Evolutionary conservation across 2,329 filamentous ascomycete genomes (phyloP).

Genomic region (Colletotrichum gloeosporioides): DNA sequence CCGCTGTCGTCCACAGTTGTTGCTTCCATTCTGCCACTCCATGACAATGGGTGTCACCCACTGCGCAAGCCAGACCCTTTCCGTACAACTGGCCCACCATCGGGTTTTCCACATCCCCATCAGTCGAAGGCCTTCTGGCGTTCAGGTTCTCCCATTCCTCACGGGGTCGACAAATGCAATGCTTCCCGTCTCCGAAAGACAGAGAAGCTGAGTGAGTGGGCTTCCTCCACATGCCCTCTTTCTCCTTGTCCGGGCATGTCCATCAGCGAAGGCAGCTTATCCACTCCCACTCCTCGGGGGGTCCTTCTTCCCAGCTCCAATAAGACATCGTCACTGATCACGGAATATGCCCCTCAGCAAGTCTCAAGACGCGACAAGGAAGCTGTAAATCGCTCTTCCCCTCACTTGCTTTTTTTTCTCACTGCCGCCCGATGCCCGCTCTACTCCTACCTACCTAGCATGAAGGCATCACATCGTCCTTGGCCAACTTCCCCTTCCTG

Average conservation of each 20-base stretch:
- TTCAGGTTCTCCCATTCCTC: neutral
- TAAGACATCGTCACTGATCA: neutral
- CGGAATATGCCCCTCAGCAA: neutral
- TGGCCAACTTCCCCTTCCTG: neutral
- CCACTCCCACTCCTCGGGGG: neutral
- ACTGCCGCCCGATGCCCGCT: neutral
- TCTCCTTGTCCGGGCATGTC: neutral
- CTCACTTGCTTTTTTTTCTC: neutral
- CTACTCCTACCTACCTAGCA: neutral
- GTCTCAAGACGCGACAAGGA: neutral
- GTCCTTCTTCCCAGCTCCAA: neutral
- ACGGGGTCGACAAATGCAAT: neutral
- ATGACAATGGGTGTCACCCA: neutral
- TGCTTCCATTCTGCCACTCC: neutral
- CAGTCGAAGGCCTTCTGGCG: neutral
- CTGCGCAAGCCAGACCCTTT: conserved; percentile 7
- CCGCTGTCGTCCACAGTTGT: neutral
- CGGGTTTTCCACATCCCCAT: neutral
- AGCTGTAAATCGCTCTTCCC: neutral
- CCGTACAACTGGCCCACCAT: neutral
- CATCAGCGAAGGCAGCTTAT: neutral
- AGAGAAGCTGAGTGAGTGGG: neutral
- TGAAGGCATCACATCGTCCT: neutral
- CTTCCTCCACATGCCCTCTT: neutral
- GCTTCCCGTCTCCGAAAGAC: neutral